phyloP scores from a whole-genome alignment of 2,329 filamentous ascomycete species.

The Pyrenochaeta sp. region DNA sequence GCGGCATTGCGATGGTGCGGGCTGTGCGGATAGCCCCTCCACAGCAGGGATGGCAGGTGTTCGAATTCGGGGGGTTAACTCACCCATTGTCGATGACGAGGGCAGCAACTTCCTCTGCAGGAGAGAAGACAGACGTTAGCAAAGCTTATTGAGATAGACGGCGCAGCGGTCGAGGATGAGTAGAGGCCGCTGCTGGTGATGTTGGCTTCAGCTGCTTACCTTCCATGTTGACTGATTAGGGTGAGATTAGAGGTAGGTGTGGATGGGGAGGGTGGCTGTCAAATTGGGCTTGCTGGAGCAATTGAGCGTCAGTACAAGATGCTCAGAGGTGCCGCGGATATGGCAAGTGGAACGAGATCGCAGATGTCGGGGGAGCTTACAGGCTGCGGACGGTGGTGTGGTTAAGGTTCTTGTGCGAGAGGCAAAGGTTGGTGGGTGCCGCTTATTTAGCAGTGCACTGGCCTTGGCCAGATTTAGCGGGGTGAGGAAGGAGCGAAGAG shows the following conservation, averaged over 20 bases:
- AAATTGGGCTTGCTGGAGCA: conserved; percentile 40
- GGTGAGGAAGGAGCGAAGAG: conserved; percentile 40
- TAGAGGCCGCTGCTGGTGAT: conserved; percentile 17
- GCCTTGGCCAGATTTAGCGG: conserved; percentile 51
- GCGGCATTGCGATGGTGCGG: conserved; percentile 32
- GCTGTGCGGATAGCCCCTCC: conserved; percentile 46
- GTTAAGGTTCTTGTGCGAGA: conserved; percentile 50
- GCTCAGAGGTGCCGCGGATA: conserved; percentile 27
- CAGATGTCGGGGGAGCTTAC: conserved; percentile 42
- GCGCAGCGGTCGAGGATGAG: conserved; percentile 28
- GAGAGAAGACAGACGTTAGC: conserved; percentile 43
- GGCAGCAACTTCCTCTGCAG: conserved; percentile 98
- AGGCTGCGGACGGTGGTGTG: conserved; percentile 42
- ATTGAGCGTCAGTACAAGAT: conserved; percentile 38
- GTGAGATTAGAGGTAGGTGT: conserved; percentile 47
- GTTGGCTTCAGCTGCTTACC: conserved; percentile 64
- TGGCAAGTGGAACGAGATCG: conserved; percentile 37
- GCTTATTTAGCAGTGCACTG: conserved; percentile 53
- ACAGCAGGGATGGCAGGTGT: conserved; percentile 46
- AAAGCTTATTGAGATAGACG: conserved; percentile 41
- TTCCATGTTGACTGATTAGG: conserved; percentile 66
- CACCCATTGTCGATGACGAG: conserved; percentile 99
- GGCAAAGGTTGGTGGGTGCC: conserved; percentile 51
- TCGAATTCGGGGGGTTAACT: conserved; percentile 60
- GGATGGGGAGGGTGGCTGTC: conserved; percentile 41